phyloP scores from a whole-genome alignment of 495 filamentous ascomycete species.

The Hypoxylon cercidicola region DNA sequence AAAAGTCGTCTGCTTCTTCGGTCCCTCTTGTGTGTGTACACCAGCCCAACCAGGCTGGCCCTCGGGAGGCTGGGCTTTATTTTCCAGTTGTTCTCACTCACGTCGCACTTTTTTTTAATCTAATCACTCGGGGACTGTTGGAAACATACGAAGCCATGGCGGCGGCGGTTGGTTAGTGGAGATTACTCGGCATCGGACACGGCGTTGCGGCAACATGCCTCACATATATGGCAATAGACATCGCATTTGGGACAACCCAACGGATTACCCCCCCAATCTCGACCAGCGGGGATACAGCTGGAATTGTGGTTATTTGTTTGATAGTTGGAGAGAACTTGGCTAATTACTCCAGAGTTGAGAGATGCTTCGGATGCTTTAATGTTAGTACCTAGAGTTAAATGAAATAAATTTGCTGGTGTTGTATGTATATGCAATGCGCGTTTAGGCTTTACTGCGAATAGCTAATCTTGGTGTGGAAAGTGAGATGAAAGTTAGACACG shows the following conservation, averaged over 20 bases:
- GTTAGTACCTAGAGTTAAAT: conserved; percentile 17
- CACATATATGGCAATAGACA: conserved; percentile 18
- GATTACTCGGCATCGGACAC: conserved; percentile 28
- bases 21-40: conserved; percentile 3
- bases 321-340: conserved; percentile 16
- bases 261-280: conserved; percentile 5
- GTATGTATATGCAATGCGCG: not conserved
- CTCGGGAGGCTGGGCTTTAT: conserved; percentile 26
- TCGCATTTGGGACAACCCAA: conserved; percentile 13
- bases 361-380: conserved; percentile 5
- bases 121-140: conserved; percentile 4
- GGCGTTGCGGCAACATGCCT: conserved; percentile 37
- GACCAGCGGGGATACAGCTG: conserved; percentile 9
- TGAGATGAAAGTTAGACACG: not conserved
- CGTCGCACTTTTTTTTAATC: conserved; percentile 28
- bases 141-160: conserved; percentile 6
- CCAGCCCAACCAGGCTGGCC: conserved; percentile 34
- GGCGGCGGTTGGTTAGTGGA: conserved; percentile 2
- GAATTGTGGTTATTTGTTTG: conserved; percentile 10
- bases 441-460: not conserved
- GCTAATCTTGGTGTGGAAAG: not conserved
- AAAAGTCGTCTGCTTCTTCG: conserved; percentile 1
- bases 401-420: conserved; percentile 22
- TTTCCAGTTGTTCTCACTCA: conserved; percentile 12
- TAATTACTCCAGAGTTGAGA: conserved; percentile 20